These are phyloP conservation scores for Calycina herbarum DNA, from an alignment of 2,329 filamentous ascomycete genomes.

Conservation along the genomic window DNA sequence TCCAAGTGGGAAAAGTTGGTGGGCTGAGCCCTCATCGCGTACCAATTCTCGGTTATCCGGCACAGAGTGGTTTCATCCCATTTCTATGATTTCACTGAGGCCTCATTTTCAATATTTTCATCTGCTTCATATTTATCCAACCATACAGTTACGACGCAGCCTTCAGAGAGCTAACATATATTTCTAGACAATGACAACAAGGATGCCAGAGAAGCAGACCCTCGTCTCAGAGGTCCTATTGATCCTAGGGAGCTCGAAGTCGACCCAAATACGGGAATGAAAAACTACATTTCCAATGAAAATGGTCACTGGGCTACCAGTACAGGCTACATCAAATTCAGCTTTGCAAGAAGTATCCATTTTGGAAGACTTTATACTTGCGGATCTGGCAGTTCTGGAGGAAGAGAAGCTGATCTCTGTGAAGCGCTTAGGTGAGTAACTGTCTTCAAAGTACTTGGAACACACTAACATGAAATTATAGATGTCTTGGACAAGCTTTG, in stretches of 20 bases:
- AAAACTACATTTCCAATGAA: slow-evolving; percentile 98
- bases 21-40: not conserved
- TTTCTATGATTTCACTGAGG: not conserved
- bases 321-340: slow-evolving; percentile 77
- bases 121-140: too few relatives aligned
- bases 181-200: slow-evolving; percentile 68
- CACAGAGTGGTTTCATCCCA: not conserved
- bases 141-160: too few relatives aligned
- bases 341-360: slow-evolving; percentile 72
- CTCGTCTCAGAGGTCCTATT: slow-evolving; percentile 78
- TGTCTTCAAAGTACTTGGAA: not conserved
- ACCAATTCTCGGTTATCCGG: not conserved
- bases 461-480: slow-evolving; percentile 7
- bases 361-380: slow-evolving; percentile 74
- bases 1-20: not conserved
- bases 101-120: too few relatives aligned
- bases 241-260: slow-evolving; percentile 69
- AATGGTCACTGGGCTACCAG: slow-evolving; percentile 85
- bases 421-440: slow-evolving; percentile 62
- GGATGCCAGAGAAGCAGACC: slow-evolving; percentile 82
- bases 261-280: slow-evolving; percentile 85
- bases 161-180: not conserved
- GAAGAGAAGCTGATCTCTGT: slow-evolving; percentile 75
- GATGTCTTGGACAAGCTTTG: slow-evolving; percentile 55
- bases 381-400: slow-evolving; percentile 56